Percentiles rank a stretch among this genome's conserved stretches.
These are phyloP conservation scores for Cyberlindnera mississippiensis DNA, from an alignment of 805 yeast genomes.

Conservation along the genomic window DNA sequence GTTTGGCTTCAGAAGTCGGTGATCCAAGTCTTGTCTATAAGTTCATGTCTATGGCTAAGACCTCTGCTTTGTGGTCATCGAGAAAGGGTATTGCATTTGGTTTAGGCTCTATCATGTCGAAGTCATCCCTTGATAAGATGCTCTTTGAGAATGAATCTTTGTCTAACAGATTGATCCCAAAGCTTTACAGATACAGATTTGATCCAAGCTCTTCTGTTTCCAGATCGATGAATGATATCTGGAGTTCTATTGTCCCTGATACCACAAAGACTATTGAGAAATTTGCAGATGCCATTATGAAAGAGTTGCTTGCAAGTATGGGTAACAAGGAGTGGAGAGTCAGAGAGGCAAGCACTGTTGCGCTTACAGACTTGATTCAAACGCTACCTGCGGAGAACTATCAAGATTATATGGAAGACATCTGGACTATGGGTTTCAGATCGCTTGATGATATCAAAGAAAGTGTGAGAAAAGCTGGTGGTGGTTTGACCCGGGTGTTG, in stretches of 20 bases:
- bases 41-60: slow-evolving; percentile 88
- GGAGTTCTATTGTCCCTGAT: slow-evolving; percentile 66
- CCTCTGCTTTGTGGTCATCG: slow-evolving; percentile 87
- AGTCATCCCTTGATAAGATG: slow-evolving; percentile 64
- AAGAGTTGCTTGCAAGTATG: slow-evolving; percentile 64
- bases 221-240: slow-evolving; percentile 81
- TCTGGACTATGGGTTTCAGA: slow-evolving; percentile 88
- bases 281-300: slow-evolving; percentile 55
- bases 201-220: slow-evolving; percentile 80
- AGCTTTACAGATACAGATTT: slow-evolving; percentile 75
- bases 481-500: slow-evolving; percentile 59
- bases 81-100: slow-evolving; percentile 95
- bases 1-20: slow-evolving; percentile 89
- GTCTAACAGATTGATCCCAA: slow-evolving; percentile 67
- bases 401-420: slow-evolving; percentile 49
- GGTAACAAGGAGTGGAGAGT: slow-evolving; percentile 89
- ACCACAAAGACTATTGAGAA: slow-evolving; percentile 48
- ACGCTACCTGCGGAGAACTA: slow-evolving; percentile 50
- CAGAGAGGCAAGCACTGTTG: slow-evolving; percentile 80
- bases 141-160: slow-evolving; percentile 49
- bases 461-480: slow-evolving; percentile 82
- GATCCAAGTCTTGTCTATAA: slow-evolving; percentile 92
- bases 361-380: slow-evolving; percentile 64
- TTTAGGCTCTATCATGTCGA: slow-evolving; percentile 77
- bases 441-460: slow-evolving; percentile 92